Evolutionary conservation across 257 asterid species (phyloP).

Genomic region (Ilex aquifolium): DNA sequence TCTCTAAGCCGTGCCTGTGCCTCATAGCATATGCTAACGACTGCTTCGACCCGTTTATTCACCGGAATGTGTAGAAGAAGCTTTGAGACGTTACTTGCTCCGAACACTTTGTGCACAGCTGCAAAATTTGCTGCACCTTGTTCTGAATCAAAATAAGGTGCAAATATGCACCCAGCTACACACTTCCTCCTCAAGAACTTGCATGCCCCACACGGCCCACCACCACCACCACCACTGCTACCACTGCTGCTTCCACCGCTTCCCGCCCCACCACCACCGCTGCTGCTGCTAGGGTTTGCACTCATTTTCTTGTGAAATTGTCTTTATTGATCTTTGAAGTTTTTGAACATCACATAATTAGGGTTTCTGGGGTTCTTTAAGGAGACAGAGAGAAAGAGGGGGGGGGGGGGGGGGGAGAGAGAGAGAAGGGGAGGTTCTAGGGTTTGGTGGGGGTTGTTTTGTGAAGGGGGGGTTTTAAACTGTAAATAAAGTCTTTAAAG

Average conservation of each 20-base stretch:
- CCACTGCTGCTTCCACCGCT: slow-evolving; percentile 5
- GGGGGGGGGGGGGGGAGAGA: background rate
- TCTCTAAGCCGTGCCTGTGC: slow-evolving; percentile 92
- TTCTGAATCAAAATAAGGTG: slow-evolving; percentile 90
- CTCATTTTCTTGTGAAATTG: slow-evolving; percentile 28
- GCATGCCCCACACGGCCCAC: slow-evolving; percentile 99
- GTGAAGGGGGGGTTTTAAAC: slow-evolving; percentile 33
- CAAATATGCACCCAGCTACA: slow-evolving; percentile 79
- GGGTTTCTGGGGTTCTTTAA: slow-evolving; percentile 22
- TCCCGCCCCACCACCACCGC: slow-evolving; percentile 13
- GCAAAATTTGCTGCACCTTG: slow-evolving; percentile 98
- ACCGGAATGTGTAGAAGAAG: slow-evolving; percentile 76
- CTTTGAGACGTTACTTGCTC: slow-evolving; percentile 94
- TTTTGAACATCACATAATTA: slow-evolving; percentile 5
- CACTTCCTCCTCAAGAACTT: slow-evolving; percentile 93
- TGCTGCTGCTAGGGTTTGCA: slow-evolving; percentile 31
- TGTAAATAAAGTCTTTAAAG: slow-evolving; percentile 76
- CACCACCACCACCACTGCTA: slow-evolving; percentile 32
- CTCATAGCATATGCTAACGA: slow-evolving; percentile 80
- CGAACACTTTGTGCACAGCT: slow-evolving; percentile 96
- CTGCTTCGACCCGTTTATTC: slow-evolving; percentile 73
- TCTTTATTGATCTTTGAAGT: background rate
- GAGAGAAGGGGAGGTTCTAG: slow-evolving; percentile 17
- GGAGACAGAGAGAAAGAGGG: background rate
- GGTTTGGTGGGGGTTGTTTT: slow-evolving; percentile 59